Conservation (phyloP, 1,139 yeast genomes). For the Neolecta irregularis region DNA sequence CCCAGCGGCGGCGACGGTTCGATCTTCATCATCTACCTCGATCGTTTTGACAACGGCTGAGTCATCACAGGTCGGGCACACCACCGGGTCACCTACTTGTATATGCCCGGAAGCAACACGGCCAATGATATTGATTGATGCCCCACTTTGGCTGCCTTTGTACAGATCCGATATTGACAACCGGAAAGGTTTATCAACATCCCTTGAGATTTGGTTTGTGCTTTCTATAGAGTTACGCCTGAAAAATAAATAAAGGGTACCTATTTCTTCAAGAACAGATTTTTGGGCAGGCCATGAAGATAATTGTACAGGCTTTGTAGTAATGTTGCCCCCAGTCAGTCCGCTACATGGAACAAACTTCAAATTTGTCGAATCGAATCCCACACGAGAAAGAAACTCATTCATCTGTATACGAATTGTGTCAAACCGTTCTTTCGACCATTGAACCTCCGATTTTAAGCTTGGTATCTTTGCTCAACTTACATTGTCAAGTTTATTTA, state of each 20-base stretch:
- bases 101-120: slow-evolving; percentile 60
- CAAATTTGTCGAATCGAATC: slow-evolving; percentile 38
- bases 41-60: slow-evolving; percentile 30
- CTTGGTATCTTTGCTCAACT: not conserved
- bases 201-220: slow-evolving; percentile 20
- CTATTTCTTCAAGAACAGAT: slow-evolving; percentile 34
- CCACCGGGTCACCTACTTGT: slow-evolving; percentile 59
- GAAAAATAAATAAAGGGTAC: not conserved
- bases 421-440: slow-evolving; percentile 51
- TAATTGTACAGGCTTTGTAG: slow-evolving; percentile 25
- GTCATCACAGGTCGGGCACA: slow-evolving; percentile 37
- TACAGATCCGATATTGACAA: slow-evolving; percentile 30
- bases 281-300: slow-evolving; percentile 18
- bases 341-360: slow-evolving; percentile 78
- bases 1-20: slow-evolving; percentile 44
- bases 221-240: slow-evolving; percentile 1
- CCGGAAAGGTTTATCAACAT: slow-evolving; percentile 25
- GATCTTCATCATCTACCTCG: slow-evolving; percentile 10
- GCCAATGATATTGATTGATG: slow-evolving; percentile 37
- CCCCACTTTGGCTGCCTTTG: slow-evolving; percentile 23
- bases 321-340: slow-evolving; percentile 62
- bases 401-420: slow-evolving; percentile 44
- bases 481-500: slow-evolving; percentile 73
- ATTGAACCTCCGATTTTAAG: slow-evolving; percentile 27
- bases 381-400: slow-evolving; percentile 49